Evolutionary conservation across 2,329 filamentous ascomycete species (phyloP), one percentile per base, ranked within the genome.

Genomic region (Aspergillus tamarii): DNA sequence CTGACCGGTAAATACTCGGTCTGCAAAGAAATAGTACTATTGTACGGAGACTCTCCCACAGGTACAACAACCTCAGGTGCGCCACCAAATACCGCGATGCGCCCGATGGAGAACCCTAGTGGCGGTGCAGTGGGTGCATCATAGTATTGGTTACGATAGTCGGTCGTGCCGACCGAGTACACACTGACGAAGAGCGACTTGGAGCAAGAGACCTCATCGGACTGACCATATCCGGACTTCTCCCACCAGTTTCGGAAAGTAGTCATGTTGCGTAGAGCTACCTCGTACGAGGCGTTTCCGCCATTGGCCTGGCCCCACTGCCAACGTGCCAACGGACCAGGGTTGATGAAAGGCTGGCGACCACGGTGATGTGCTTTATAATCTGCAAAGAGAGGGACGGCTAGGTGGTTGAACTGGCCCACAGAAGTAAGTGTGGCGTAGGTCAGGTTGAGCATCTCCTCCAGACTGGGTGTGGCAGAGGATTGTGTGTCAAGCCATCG

Each of bases 221-320:
- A 65, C 14, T 65, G 53, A 10, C 61, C 76, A 60, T 57, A 78
- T 14, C 67, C 70, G 34, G 68, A 60, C 11, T 61, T 62, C 60
- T 74, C 74, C 69, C 74, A 77, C 77, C 77, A 78, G 54, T 69
- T 57, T 34, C 69, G 68, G 61, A 77, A 75, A 21, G 73, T 60
- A 9, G 74, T 77, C 65, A 75, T 77, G 60, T 77, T 76, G 4
- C 59, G 62, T 30, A 71, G 46, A 11, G 76, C 76, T n/a, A 68
- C 65, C 5, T 68, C 66, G 46, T 74, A 71, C 5, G 59, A 61
- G 1, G 50, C 43, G 12, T 69, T 48, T 1, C 70, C 67, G 8
- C 62, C 66, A 19, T 65, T 64, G 3, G 69, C 61, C 30, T 70
- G 67, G 4, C 68, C 69, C 60, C 66, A 68, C 2, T 61, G 26